Evolutionary conservation across 805 yeast species (phyloP).

Genomic region (Sugiyamaella smithiae): DNA sequence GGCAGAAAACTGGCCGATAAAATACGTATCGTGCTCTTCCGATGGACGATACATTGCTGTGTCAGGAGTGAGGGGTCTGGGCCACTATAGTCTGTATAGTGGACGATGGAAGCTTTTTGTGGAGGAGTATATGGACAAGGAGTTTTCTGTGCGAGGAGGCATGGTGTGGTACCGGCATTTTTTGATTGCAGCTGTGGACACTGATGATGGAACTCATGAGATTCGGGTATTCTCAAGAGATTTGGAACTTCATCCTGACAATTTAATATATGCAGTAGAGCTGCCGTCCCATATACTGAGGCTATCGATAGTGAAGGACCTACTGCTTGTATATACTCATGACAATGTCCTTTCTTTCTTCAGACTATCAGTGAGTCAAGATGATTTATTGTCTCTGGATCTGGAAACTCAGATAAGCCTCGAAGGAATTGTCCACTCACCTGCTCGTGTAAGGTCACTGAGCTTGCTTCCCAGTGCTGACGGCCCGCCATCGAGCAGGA

Average conservation of each 20-base stretch:
- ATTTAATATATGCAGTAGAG: conserved; percentile 30
- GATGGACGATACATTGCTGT: conserved; percentile 51
- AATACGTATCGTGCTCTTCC: conserved; percentile 42
- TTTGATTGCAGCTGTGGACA: conserved; percentile 35
- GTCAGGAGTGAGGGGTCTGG: conserved; percentile 48
- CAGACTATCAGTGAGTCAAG: conserved; percentile 19
- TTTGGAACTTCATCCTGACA: conserved; percentile 31
- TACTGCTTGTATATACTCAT: conserved; percentile 37
- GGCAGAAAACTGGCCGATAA: conserved; percentile 44
- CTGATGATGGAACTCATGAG: conserved; percentile 25
- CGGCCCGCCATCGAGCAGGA: conserved; percentile 9
- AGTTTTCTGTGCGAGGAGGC: conserved; percentile 38
- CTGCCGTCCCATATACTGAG: conserved; percentile 33
- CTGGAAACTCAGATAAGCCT: conserved; percentile 36
- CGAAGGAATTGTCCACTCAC: conserved; percentile 36
- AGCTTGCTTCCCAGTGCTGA: conserved; percentile 24
- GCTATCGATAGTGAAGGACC: conserved; percentile 30
- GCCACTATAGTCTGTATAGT: conserved; percentile 40
- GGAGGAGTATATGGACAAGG: conserved; percentile 35
- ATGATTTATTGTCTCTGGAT: conserved; percentile 25
- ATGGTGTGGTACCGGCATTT: conserved; percentile 39
- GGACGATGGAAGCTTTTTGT: conserved; percentile 49
- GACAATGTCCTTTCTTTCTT: conserved; percentile 32
- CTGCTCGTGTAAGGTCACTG: conserved; percentile 38
- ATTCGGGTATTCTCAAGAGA: conserved; percentile 39